A percentile compares a stretch with the other conserved stretches of the same genome.
These are phyloP conservation scores for Camelina neglecta DNA, from an alignment of 345 rosid genomes.

Conservation along the genomic window DNA sequence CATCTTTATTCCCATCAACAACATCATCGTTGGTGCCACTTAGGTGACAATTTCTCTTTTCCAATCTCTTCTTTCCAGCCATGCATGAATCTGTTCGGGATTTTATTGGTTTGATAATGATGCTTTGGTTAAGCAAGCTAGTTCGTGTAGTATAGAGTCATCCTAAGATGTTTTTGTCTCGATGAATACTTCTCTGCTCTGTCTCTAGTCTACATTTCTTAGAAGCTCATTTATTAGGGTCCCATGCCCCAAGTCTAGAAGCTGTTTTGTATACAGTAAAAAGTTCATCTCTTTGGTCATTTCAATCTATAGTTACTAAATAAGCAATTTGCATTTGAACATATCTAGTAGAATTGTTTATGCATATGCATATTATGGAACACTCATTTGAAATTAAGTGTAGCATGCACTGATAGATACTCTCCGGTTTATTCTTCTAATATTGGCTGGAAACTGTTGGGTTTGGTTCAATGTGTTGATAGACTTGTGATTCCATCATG, in stretches of 20 bases:
- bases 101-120: neutral
- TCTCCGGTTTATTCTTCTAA: neutral
- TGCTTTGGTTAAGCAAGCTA: conserved; percentile 1
- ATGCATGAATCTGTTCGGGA: neutral
- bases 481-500: neutral
- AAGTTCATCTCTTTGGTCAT: neutral
- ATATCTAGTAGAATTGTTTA: neutral
- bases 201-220: neutral
- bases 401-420: neutral
- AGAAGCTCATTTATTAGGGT: too few relatives aligned
- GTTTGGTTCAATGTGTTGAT: neutral
- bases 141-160: neutral
- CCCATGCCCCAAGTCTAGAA: neutral
- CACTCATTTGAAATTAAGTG: neutral
- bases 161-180: neutral
- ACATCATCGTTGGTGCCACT: conserved; percentile 58
- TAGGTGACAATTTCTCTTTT: conserved; percentile 40
- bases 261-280: neutral
- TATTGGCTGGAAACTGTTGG: neutral
- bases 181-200: neutral
- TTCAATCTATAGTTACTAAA: neutral
- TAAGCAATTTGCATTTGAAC: neutral
- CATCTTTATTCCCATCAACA: conserved; percentile 79
- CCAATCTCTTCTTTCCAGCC: neutral
- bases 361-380: neutral